Evolutionary conservation across 768 basidiomycete species (phyloP).

Genomic region (Leccinum incarnatum): DNA sequence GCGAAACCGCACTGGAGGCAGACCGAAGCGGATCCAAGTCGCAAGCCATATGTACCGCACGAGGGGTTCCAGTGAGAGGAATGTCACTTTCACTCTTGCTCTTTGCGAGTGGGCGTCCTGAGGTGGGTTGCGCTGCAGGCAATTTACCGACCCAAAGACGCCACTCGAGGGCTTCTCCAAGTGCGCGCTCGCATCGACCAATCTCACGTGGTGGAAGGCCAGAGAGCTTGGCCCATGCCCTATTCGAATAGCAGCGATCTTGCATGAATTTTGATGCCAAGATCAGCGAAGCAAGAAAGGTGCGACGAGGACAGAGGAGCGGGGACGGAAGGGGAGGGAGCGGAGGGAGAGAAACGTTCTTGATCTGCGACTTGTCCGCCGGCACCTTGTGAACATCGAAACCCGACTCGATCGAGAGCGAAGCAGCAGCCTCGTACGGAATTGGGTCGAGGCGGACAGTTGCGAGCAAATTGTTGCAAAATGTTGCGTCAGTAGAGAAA

Average conservation of each 20-base stretch:
- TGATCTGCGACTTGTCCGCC: slow-evolving; percentile 12
- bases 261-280: slow-evolving; percentile 91
- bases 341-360: slow-evolving; percentile 28
- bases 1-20: slow-evolving; percentile 5
- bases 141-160: slow-evolving; percentile 90
- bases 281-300: slow-evolving; percentile 86
- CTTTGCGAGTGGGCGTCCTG: slow-evolving; percentile 42
- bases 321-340: slow-evolving; percentile 64
- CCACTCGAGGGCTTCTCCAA: slow-evolving; percentile 86
- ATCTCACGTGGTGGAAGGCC: slow-evolving; percentile 85
- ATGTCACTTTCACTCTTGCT: slow-evolving; percentile 50
- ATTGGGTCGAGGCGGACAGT: slow-evolving; percentile 44
- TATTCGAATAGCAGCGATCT: slow-evolving; percentile 91
- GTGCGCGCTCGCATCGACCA: slow-evolving; percentile 81
- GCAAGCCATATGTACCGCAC: background rate
- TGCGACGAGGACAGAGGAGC: slow-evolving; percentile 81
- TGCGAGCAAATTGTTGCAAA: slow-evolving; percentile 33
- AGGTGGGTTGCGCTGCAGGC: slow-evolving; percentile 34
- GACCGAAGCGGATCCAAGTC: slow-evolving; percentile 4
- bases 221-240: slow-evolving; percentile 93
- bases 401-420: slow-evolving; percentile 19
- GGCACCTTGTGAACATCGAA: slow-evolving; percentile 10
- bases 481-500: slow-evolving; percentile 5
- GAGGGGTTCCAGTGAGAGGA: slow-evolving; percentile 12
- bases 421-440: slow-evolving; percentile 11